phyloP scores from a whole-genome alignment of 2,329 filamentous ascomycete genomes.

The Fusarium buxicola region DNA sequence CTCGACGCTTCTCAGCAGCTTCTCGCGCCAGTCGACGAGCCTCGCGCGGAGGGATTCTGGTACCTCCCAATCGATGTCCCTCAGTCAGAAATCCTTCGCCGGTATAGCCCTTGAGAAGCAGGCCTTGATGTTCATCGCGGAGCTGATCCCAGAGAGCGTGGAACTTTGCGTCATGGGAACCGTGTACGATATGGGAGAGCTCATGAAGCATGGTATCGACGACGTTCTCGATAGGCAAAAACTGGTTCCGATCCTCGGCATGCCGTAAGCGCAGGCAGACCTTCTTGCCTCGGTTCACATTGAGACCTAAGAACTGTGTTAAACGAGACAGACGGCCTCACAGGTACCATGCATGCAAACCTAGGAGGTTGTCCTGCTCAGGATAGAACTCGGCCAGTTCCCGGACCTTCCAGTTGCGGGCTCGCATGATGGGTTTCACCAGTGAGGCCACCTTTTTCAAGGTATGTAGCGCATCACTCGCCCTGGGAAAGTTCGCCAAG shows the following conservation, averaged over 20 bases:
- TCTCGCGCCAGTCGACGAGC: conserved; percentile 78
- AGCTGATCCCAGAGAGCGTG: conserved; percentile 90
- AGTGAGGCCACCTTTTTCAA: conserved; percentile 86
- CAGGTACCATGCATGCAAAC: conserved; percentile 52
- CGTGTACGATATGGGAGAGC: conserved; percentile 87
- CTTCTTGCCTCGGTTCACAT: conserved; percentile 79
- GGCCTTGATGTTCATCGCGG: conserved; percentile 82
- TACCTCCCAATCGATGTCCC: conserved; percentile 79
- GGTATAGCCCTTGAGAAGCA: conserved; percentile 85
- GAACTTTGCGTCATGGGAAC: conserved; percentile 85
- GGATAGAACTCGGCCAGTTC: conserved; percentile 90
- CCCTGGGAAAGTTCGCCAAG: conserved; percentile 59
- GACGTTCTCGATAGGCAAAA: conserved; percentile 82
- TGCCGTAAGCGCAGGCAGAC: conserved; percentile 88
- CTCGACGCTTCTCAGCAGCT: conserved; percentile 77
- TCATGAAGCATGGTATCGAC: conserved; percentile 96
- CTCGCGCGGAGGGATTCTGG: conserved; percentile 74
- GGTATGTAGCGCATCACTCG: conserved; percentile 65
- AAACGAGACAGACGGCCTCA: background rate
- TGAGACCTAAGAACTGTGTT: conserved; percentile 67
- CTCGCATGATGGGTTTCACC: conserved; percentile 95
- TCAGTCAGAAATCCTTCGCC: conserved; percentile 87
- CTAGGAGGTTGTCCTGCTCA: conserved; percentile 76
- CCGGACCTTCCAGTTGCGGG: conserved; percentile 81
- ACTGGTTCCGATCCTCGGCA: conserved; percentile 77